Conservation (phyloP, 2,329 filamentous ascomycete species). For the Pseudocercospora vitis region DNA sequence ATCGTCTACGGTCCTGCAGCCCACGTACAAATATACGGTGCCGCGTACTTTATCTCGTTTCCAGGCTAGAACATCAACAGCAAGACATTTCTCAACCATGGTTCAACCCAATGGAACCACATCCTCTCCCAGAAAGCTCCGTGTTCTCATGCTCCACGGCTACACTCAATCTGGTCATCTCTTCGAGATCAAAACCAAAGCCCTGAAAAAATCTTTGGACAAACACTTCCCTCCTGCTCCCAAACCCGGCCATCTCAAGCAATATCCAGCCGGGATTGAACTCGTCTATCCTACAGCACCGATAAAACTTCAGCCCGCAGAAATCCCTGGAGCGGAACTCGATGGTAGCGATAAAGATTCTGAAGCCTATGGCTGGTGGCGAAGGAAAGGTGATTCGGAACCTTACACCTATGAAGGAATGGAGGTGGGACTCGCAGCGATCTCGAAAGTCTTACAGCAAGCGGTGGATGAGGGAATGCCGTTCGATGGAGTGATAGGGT, state of each 20-base stretch:
- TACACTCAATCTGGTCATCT: constrained; percentile 86
- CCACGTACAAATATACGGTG: not conserved
- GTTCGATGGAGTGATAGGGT: constrained; percentile 77
- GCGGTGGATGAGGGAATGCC: constrained; percentile 55
- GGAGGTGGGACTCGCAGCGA: constrained; percentile 62
- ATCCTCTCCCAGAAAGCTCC: constrained; percentile 37
- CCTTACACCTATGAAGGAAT: constrained; percentile 63
- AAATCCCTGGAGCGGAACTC: constrained; percentile 60
- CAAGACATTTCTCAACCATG: constrained; percentile 11
- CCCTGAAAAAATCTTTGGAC: constrained; percentile 74
- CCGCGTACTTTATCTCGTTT: too few relatives aligned
- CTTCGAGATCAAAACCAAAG: constrained; percentile 86
- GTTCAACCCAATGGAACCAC: constrained; percentile 13
- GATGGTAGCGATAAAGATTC: constrained; percentile 45
- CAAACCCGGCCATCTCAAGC: constrained; percentile 42
- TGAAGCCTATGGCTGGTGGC: constrained; percentile 80
- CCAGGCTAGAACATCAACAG: not conserved
- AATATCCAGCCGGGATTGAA: constrained; percentile 43
- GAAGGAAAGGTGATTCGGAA: constrained; percentile 61
- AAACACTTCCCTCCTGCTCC: constrained; percentile 69
- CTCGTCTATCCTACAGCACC: constrained; percentile 51
- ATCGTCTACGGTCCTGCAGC: not conserved
- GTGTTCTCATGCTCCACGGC: constrained; percentile 59
- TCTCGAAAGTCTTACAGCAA: constrained; percentile 61
- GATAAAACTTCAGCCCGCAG: constrained; percentile 44